These are phyloP conservation scores for Protoeuglena noctilucae DNA, from an alignment of 139 green algal species.

Conservation along the genomic window DNA sequence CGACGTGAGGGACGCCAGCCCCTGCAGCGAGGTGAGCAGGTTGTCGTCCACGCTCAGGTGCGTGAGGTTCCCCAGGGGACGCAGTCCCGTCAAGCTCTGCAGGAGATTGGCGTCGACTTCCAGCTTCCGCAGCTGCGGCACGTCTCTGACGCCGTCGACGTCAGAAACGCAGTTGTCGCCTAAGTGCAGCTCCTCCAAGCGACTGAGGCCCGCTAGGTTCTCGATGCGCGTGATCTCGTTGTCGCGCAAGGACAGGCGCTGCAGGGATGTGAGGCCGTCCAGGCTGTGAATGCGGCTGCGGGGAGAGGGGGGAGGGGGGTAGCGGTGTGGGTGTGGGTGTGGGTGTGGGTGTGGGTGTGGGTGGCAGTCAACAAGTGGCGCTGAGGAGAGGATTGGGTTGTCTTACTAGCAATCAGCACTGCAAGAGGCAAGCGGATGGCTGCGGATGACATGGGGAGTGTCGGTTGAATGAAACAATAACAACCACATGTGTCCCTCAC, in stretches of 20 bases:
- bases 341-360: too few relatives aligned
- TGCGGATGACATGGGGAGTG: too few relatives aligned
- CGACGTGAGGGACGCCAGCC: conserved; percentile 16
- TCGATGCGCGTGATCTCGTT: conserved; percentile 38
- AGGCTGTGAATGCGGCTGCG: conserved; percentile 33
- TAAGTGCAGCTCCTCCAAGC: conserved; percentile 41
- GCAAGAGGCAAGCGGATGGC: too few relatives aligned
- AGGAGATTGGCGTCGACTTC: conserved; percentile 8
- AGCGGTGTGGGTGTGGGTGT: too few relatives aligned
- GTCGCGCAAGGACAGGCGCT: conserved; percentile 17
- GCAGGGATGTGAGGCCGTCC: conserved; percentile 14
- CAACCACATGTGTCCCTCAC: too few relatives aligned
- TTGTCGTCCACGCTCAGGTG: conserved; percentile 47
- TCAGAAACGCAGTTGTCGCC: conserved; percentile 29
- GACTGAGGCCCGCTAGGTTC: conserved; percentile 21
- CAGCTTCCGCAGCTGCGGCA: conserved; percentile 9
- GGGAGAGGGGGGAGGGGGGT: too few relatives aligned
- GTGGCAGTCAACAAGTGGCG: too few relatives aligned
- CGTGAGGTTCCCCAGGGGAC: conserved; percentile 9
- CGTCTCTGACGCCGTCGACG: background rate
- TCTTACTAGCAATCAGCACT: too few relatives aligned
- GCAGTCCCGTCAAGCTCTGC: conserved; percentile 11
- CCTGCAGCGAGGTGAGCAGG: conserved; percentile 30
- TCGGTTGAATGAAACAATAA: too few relatives aligned
- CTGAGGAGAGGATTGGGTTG: too few relatives aligned